A percentile compares a stretch with the other conserved stretches of the same genome.
Conservation (phyloP, 768 basidiomycete species). For the Pulveroboletus sp. region DNA sequence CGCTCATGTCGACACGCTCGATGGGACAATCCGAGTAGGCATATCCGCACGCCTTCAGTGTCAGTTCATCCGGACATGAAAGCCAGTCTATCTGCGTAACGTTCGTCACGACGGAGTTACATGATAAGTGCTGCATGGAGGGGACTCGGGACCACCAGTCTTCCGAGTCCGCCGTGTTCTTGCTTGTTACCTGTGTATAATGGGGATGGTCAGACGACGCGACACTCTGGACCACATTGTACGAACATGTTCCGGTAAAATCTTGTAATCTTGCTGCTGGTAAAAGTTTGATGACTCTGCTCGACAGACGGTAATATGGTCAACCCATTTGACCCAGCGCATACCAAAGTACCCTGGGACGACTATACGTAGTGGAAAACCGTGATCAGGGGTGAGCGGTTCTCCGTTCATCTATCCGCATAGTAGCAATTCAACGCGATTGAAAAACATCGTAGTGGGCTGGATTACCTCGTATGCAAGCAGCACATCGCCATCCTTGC, state of each 20-base stretch:
- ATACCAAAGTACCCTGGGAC: slow-evolving; percentile 66
- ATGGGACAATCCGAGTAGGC: slow-evolving; percentile 49
- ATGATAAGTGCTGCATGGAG: slow-evolving; percentile 51
- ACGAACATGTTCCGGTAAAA: slow-evolving; percentile 49
- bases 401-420: slow-evolving; percentile 56
- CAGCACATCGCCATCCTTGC: slow-evolving; percentile 45
- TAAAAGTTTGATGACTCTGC: slow-evolving; percentile 64
- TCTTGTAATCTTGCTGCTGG: slow-evolving; percentile 68
- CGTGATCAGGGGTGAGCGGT: slow-evolving; percentile 53
- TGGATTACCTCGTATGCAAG: slow-evolving; percentile 55
- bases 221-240: slow-evolving; percentile 7
- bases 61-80: slow-evolving; percentile 20
- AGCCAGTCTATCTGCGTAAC: slow-evolving; percentile 5
- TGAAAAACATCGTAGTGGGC: no score
- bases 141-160: slow-evolving; percentile 52
- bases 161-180: slow-evolving; percentile 22
- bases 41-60: slow-evolving; percentile 46
- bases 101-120: slow-evolving; percentile 56
- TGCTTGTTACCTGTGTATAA: slow-evolving; percentile 19
- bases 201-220: neutral
- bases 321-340: slow-evolving; percentile 75
- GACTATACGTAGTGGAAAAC: slow-evolving; percentile 62
- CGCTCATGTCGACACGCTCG: slow-evolving; percentile 44
- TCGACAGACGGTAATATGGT: slow-evolving; percentile 49
- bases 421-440: neutral